Percentiles rank a stretch among this genome's conserved stretches.
Evolutionary conservation across 129 eudicot genomes (phyloP).

Genomic region (Centaurea solstitialis): DNA sequence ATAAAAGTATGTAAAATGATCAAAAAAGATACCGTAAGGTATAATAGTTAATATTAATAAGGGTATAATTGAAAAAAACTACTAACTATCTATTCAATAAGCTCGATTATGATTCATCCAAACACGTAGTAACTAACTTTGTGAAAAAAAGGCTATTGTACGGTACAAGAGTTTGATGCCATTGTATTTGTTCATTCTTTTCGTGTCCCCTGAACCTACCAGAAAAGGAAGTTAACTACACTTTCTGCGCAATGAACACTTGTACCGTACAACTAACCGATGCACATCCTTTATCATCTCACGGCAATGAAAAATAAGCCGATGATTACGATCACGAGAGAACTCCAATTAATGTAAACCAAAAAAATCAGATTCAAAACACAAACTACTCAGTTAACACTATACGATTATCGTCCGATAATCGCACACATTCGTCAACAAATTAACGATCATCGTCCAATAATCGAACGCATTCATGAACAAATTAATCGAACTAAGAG

Average conservation of each 20-base stretch:
- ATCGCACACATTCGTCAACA: conserved; percentile 12
- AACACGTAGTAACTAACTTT: too few relatives aligned
- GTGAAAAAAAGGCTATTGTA: too few relatives aligned
- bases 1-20: too few relatives aligned
- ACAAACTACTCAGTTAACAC: neutral
- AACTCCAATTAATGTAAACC: neutral
- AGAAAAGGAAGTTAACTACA: neutral
- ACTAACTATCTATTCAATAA: too few relatives aligned
- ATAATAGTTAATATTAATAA: too few relatives aligned
- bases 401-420: neutral
- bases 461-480: too few relatives aligned
- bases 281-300: conserved; percentile 15
- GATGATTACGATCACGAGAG: neutral
- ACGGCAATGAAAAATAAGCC: neutral
- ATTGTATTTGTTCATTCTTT: conserved; percentile 24
- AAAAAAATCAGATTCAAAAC: neutral
- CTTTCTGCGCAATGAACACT: neutral
- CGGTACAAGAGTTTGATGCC: conserved; percentile 24
- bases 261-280: conserved; percentile 16
- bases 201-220: conserved; percentile 28
- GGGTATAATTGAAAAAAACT: too few relatives aligned
- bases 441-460: too few relatives aligned
- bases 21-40: too few relatives aligned
- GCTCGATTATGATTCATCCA: too few relatives aligned
- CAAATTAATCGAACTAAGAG: neutral